Evolutionary conservation across 257 asterid species (phyloP).

Genomic region (Petunia axillaris): DNA sequence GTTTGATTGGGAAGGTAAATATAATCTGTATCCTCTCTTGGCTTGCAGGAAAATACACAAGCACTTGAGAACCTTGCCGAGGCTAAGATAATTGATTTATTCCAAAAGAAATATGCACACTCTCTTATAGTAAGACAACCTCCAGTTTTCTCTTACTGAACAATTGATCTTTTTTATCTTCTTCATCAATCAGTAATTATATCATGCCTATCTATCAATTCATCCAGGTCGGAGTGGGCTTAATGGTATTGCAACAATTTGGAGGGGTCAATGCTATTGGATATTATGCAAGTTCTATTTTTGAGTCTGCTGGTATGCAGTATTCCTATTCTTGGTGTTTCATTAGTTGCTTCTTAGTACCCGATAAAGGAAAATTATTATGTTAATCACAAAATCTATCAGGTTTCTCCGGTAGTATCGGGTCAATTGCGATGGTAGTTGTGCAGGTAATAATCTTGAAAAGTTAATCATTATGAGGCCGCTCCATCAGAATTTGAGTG

Average conservation of each 20-base stretch:
- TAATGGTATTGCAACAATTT: conserved; percentile 88
- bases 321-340: conserved; percentile 2
- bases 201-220: neutral
- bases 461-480: neutral
- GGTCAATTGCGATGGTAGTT: conserved; percentile 82
- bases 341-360: conserved; percentile 11
- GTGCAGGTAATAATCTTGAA: conserved; percentile 54
- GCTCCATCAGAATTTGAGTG: conserved; percentile 4
- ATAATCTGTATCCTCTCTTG: neutral
- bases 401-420: conserved; percentile 74
- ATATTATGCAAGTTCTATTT: conserved; percentile 85
- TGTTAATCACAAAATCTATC: conserved; percentile 31
- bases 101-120: conserved; percentile 75
- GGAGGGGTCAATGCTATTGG: conserved; percentile 91
- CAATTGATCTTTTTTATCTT: conserved; percentile 1
- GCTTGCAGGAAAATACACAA: conserved; percentile 67
- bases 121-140: conserved; percentile 59
- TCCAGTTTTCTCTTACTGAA: neutral
- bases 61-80: conserved; percentile 53
- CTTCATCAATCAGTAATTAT: neutral
- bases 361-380: neutral
- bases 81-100: conserved; percentile 64
- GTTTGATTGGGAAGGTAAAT: neutral
- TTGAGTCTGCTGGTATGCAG: conserved; percentile 72
- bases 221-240: conserved; percentile 86